A percentile compares a stretch with the other conserved stretches of the same genome.
phyloP scores from a whole-genome alignment of 2,329 filamentous ascomycete genomes.

The Chalaropsis ovoidea region DNA sequence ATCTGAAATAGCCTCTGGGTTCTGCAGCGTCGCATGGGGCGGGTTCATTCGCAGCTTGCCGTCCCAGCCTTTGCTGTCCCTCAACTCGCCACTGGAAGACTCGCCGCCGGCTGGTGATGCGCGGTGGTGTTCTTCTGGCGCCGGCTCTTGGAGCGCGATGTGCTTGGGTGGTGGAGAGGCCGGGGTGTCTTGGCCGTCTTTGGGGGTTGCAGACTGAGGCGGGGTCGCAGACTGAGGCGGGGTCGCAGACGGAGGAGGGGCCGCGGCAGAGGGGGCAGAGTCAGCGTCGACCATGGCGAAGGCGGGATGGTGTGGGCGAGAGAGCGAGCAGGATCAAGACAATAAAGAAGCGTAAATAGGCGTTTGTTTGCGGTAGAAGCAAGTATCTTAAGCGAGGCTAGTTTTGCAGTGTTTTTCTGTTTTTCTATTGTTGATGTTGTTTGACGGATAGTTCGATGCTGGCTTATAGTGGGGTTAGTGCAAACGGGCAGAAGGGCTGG shows the following conservation, averaged over 20 bases:
- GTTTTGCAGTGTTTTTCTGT: background rate
- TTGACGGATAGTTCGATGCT: background rate
- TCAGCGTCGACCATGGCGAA: background rate
- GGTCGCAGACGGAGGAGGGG: background rate
- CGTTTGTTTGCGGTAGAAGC: too few species aligned
- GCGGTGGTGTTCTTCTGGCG: conserved; percentile 20
- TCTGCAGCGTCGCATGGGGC: conserved; percentile 48
- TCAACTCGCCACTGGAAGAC: conserved; percentile 38
- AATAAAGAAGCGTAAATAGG: background rate
- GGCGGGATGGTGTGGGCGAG: background rate
- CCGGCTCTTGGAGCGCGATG: conserved; percentile 42
- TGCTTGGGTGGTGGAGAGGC: conserved; percentile 29
- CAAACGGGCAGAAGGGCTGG: background rate
- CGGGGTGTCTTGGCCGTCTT: background rate
- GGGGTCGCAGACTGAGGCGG: background rate
- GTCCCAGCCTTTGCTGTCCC: conserved; percentile 66
- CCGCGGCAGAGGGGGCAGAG: background rate
- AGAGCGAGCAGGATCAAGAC: background rate
- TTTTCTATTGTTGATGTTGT: background rate
- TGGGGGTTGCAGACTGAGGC: conserved; percentile 18
- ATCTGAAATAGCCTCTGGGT: conserved; percentile 74
- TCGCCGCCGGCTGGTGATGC: conserved; percentile 29
- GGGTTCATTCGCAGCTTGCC: conserved; percentile 63
- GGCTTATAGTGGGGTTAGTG: background rate
- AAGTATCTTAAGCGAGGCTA: background rate